phyloP scores from a whole-genome alignment of 306 rosid species.

The Quercus ilex region DNA sequence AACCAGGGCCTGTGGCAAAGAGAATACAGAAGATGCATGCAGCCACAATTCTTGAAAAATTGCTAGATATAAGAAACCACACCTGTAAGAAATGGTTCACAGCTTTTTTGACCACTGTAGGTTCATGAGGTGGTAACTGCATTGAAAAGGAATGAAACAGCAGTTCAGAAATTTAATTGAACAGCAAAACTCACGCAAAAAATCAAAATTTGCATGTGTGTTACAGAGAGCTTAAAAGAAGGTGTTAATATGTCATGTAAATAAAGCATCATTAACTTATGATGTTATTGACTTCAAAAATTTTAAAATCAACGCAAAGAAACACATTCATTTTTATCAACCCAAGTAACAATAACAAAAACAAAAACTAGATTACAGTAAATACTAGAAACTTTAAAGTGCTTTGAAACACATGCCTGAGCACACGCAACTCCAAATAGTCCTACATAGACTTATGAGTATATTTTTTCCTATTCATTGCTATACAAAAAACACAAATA shows the following conservation, averaged over 20 bases:
- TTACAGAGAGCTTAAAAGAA: background rate
- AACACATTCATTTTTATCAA: too few species aligned
- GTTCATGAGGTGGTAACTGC: conserved; percentile 90
- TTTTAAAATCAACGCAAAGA: too few species aligned
- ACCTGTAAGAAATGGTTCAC: conserved; percentile 98
- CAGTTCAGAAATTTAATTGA: background rate
- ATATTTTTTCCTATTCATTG: background rate
- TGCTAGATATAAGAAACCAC: background rate
- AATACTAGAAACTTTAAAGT: too few species aligned
- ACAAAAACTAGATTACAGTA: too few species aligned
- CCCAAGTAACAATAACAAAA: too few species aligned
- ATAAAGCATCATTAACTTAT: too few species aligned
- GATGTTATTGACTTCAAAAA: too few species aligned
- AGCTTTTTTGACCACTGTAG: conserved; percentile 74
- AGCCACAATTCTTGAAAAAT: conserved; percentile 4
- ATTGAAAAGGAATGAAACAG: conserved; percentile 5
- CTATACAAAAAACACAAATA: background rate
- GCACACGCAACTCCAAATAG: background rate
- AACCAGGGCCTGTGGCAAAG: background rate
- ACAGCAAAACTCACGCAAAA: background rate
- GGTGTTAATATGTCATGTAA: too few species aligned
- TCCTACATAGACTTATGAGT: background rate
- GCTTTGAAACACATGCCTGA: too few species aligned
- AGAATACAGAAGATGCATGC: background rate
- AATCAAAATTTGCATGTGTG: background rate